Evolutionary conservation across 2,329 filamentous ascomycete genomes (phyloP).

Genomic region (Penicillium sp.): DNA sequence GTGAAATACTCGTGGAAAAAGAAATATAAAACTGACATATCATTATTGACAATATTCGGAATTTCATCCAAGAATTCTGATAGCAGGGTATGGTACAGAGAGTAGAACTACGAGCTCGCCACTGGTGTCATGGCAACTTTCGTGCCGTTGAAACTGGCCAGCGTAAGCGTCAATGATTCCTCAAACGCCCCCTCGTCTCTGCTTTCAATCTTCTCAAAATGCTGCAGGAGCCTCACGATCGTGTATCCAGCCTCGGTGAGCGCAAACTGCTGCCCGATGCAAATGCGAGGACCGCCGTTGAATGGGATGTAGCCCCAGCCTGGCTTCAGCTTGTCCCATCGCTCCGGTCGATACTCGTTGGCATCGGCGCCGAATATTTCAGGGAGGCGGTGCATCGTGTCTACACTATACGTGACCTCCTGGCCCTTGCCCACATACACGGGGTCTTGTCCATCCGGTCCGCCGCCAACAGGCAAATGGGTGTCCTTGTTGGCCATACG

Average conservation of each 20-base stretch:
- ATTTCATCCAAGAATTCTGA: too few relatives aligned
- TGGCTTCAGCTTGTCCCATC: slow-evolving; percentile 53
- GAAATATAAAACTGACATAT: too few relatives aligned
- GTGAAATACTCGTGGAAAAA: too few relatives aligned
- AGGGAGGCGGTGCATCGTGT: slow-evolving; percentile 52
- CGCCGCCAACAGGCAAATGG: slow-evolving; percentile 65
- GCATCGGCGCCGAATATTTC: slow-evolving; percentile 49
- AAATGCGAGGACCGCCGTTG: slow-evolving; percentile 54
- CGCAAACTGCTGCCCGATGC: slow-evolving; percentile 60
- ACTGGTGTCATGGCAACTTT: too few relatives aligned
- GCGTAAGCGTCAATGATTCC: too few relatives aligned
- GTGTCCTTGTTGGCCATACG: slow-evolving; percentile 70
- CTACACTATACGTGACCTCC: slow-evolving; percentile 50
- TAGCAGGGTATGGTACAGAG: too few relatives aligned
- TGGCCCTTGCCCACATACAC: slow-evolving; percentile 50
- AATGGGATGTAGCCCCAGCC: slow-evolving; percentile 57
- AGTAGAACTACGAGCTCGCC: too few relatives aligned
- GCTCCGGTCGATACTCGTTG: slow-evolving; percentile 41
- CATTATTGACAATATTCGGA: too few relatives aligned
- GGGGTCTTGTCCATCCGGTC: slow-evolving; percentile 45
- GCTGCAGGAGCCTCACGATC: slow-evolving; percentile 44
- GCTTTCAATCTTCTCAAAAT: slow-evolving; percentile 40
- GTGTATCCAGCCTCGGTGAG: slow-evolving; percentile 58
- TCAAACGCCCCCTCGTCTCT: too few relatives aligned
- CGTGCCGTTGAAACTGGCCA: too few relatives aligned